A percentile compares a stretch with the other conserved stretches of the same genome.
Conservation (phyloP, 306 rosid species). For the Quercus dentata region DNA sequence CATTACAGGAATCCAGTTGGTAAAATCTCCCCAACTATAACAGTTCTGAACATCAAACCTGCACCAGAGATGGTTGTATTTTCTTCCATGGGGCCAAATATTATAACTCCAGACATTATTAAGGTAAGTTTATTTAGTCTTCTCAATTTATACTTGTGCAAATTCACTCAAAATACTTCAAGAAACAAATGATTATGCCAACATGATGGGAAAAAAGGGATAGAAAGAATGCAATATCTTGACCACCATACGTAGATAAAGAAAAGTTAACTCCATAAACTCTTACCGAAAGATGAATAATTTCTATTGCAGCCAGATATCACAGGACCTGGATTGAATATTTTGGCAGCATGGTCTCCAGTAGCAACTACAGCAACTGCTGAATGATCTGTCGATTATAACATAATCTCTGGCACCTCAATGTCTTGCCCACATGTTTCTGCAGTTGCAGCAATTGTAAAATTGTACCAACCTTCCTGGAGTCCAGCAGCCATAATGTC, state of each 20-base stretch:
- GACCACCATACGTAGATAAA: not conserved
- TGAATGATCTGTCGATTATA: constrained; percentile 40
- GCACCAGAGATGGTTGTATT: constrained; percentile 66
- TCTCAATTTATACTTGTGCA: not conserved
- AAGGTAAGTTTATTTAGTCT: constrained; percentile 37
- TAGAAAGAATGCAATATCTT: not conserved
- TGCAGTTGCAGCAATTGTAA: constrained; percentile 55
- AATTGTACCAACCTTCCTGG: constrained; percentile 47
- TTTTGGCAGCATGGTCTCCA: constrained; percentile 80
- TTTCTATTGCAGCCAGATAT: constrained; percentile 56
- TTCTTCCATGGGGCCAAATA: constrained; percentile 68
- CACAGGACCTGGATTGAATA: constrained; percentile 63
- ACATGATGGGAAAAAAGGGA: not conserved
- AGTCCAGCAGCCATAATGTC: constrained; percentile 72
- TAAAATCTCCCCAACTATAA: constrained; percentile 41
- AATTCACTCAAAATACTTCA: not conserved
- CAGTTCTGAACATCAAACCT: constrained; percentile 42
- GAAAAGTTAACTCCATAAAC: not conserved
- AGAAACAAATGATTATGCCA: constrained; percentile 7
- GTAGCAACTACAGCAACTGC: constrained; percentile 38
- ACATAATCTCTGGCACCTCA: constrained; percentile 68
- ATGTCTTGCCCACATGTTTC: constrained; percentile 69
- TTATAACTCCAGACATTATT: constrained; percentile 58
- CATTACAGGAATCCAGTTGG: constrained; percentile 53
- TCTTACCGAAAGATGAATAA: not conserved